Percentiles rank a stretch among this genome's conserved stretches.
Evolutionary conservation across 2,329 filamentous ascomycete genomes (phyloP).

Genomic region (Sclerotinia nivalis): DNA sequence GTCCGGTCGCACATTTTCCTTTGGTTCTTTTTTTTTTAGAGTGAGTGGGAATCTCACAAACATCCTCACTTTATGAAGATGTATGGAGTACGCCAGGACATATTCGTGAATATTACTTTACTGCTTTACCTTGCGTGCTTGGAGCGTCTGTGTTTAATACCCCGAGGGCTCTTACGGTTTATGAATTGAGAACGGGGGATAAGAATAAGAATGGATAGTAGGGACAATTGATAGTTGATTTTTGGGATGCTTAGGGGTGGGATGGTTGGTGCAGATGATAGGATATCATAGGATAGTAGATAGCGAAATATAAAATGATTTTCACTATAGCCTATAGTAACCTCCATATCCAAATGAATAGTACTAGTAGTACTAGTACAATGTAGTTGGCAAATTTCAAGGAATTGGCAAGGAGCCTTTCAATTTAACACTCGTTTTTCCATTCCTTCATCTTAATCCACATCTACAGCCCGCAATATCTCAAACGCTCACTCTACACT

Average conservation of each 20-base stretch:
- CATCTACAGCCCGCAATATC: too few relatives aligned
- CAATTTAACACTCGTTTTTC: too few relatives aligned
- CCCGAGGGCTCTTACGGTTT: slow-evolving; percentile 7
- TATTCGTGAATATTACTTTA: not conserved
- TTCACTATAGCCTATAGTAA: not conserved
- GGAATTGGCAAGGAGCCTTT: too few relatives aligned
- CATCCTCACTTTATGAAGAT: not conserved
- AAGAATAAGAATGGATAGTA: too few relatives aligned
- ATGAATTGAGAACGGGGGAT: not conserved
- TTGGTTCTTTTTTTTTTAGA: not conserved
- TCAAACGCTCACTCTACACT: too few relatives aligned
- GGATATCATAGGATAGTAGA: not conserved
- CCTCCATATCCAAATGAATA: too few relatives aligned
- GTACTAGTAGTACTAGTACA: too few relatives aligned
- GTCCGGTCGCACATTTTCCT: not conserved
- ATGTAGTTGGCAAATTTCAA: too few relatives aligned
- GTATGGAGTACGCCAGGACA: slow-evolving; percentile 12
- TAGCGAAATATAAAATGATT: not conserved
- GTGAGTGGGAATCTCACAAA: not conserved
- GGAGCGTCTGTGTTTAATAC: slow-evolving; percentile 18
- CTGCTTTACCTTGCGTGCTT: not conserved
- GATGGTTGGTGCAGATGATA: not conserved
- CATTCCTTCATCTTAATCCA: too few relatives aligned
- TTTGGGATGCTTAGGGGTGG: not conserved
- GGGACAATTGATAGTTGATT: not conserved